phyloP scores from a whole-genome alignment of 1,284 basidiomycete species.

The Rhizoctonia solani region DNA sequence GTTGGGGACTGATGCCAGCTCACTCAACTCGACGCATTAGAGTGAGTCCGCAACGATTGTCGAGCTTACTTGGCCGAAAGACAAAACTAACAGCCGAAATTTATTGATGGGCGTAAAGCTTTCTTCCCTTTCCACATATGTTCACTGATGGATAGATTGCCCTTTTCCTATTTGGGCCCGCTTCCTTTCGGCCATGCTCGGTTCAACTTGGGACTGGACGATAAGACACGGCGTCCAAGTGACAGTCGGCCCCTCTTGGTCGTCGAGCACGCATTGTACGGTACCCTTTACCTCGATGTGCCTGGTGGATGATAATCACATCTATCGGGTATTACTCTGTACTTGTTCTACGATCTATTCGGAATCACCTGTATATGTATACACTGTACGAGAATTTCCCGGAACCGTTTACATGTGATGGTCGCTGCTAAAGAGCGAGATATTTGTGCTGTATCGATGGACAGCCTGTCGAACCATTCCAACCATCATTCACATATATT shows the following conservation, averaged over 20 bases:
- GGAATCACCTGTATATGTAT: too few species aligned
- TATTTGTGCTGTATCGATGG: neutral
- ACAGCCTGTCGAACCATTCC: neutral
- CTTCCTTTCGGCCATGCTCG: conserved; percentile 33
- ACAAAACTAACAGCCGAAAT: conserved; percentile 2
- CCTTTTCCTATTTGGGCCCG: neutral
- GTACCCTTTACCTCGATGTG: neutral
- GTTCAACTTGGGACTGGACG: conserved; percentile 28
- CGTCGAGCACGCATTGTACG: neutral
- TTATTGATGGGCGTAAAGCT: neutral
- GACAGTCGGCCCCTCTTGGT: neutral
- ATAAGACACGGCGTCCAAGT: conserved; percentile 1
- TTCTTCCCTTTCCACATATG: neutral
- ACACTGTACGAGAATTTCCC: too few species aligned
- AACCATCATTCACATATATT: neutral
- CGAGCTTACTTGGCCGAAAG: neutral
- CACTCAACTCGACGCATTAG: neutral
- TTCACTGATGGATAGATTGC: neutral
- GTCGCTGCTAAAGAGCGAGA: neutral
- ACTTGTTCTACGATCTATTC: too few species aligned
- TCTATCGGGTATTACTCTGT: neutral
- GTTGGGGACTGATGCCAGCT: conserved; percentile 13
- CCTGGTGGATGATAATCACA: neutral
- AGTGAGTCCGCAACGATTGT: neutral
- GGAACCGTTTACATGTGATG: neutral